Conservation (phyloP, 345 rosid genomes). For the Xanthoceras sorbifolium region DNA sequence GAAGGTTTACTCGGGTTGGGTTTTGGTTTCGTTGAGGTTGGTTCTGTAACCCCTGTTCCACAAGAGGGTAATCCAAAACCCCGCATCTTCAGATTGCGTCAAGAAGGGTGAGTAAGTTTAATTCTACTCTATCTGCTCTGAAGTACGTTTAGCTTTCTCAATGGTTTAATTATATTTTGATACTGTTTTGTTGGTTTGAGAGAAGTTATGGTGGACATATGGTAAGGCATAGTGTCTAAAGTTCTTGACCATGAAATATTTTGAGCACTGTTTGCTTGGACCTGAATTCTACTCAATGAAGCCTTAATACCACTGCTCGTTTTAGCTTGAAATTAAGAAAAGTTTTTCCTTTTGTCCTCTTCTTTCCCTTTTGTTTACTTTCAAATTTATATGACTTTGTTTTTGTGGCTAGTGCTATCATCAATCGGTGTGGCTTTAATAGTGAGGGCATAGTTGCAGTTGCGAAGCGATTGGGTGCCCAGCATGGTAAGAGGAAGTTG, state of each 20-base stretch:
- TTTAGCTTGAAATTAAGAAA: neutral
- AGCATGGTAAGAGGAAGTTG: slow-evolving; percentile 95
- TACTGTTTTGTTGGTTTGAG: slow-evolving; percentile 3
- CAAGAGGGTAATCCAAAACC: slow-evolving; percentile 98
- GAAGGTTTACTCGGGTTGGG: slow-evolving; percentile 90
- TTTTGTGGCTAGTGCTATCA: slow-evolving; percentile 67
- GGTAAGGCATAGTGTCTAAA: neutral
- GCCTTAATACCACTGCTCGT: neutral
- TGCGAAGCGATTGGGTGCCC: slow-evolving; percentile 95
- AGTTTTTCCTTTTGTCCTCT: neutral
- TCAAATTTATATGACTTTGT: neutral
- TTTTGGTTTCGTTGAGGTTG: slow-evolving; percentile 97
- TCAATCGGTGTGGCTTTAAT: slow-evolving; percentile 95
- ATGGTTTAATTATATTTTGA: neutral
- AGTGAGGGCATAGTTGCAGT: slow-evolving; percentile 97
- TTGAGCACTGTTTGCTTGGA: neutral
- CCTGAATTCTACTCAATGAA: neutral
- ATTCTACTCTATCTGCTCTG: neutral
- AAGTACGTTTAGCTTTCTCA: neutral
- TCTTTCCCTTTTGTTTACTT: neutral
- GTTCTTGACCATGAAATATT: neutral
- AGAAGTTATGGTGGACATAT: neutral
- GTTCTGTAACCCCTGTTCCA: slow-evolving; percentile 94
- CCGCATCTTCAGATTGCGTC: slow-evolving; percentile 81
- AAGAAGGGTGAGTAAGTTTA: slow-evolving; percentile 63